Evolutionary conservation across 306 rosid species (phyloP).

Genomic region (Medicago ruthenica): DNA sequence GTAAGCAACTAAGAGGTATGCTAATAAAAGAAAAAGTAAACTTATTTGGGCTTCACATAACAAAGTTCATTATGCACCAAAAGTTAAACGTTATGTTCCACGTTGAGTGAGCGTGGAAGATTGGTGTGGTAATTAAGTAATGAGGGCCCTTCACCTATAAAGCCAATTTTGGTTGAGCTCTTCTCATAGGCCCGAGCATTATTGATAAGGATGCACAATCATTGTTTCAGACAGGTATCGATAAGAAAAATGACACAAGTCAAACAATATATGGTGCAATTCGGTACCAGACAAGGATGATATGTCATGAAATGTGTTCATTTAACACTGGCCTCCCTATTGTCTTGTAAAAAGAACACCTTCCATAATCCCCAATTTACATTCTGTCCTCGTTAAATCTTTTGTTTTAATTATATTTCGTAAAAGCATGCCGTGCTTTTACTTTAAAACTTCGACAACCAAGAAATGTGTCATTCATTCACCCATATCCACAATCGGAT

Average conservation of each 20-base stretch:
- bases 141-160: neutral
- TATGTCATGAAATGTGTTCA: neutral
- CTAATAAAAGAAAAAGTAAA: conserved; percentile 17
- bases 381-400: neutral
- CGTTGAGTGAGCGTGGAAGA: neutral
- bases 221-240: neutral
- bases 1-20: neutral
- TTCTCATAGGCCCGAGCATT: neutral
- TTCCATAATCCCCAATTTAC: neutral
- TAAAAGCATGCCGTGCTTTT: neutral
- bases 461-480: neutral
- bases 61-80: conserved; percentile 15
- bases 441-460: neutral
- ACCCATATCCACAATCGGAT: neutral
- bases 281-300: conserved; percentile 3
- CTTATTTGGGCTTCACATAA: neutral
- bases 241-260: neutral
- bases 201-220: neutral
- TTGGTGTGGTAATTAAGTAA: neutral
- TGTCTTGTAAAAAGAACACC: neutral
- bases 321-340: neutral
- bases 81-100: neutral
- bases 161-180: neutral
- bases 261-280: conserved; percentile 19
- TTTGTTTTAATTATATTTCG: neutral